Base-by-base conservation (phyloP, 257 asterid species). In the Osmanthus fragrans region DNA sequence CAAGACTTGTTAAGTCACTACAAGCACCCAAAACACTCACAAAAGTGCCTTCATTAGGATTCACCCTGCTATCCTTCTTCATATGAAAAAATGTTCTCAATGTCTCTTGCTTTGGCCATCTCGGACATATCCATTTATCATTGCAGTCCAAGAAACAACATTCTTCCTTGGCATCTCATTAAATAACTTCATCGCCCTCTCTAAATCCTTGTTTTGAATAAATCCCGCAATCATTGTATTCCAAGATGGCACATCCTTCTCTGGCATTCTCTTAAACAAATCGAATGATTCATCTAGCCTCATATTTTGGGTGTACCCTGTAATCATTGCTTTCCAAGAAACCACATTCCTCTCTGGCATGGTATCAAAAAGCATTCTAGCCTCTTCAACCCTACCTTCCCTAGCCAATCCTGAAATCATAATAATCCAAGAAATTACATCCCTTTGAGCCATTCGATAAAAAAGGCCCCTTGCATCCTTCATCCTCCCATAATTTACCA, bases 321-420 rank as follows among this genome's bases (percentile, higher is more conserved):
- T 80, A 68, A 89, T 88, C 93, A 89, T 88, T 9, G 90, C 83
- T 33, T 89, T 91, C 97, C 97, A 91, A 21, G 93, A 86, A 32
- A 89, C 92, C 72, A 87, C 85, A 51, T 88, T 87, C 19, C 88
- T 84, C 32, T 84, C 85, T 5, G 93, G 92, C 90, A 87, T 89
- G 76, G 47, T 37, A 73, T 80, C 75, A 15, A 91, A 91, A 70
- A 91, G 84, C 72, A 75, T 56, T 37, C 89, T 83, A 40, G 92
- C 95, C 65, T 89, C 97, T 10, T 82, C 90, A 34, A 86, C 67
- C 77, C 76, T 84, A 58, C 89, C 83, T 34, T 82, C 65, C 25
- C 85, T 70, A 2, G 91, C 82, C 73, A 90, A 75, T 37, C 95
- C 91, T 4, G 90, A 70, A 23, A 91, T 73, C 88, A 87, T 76